Base-by-base conservation (phyloP, 139 green algal species). In the Coccomyxa sp. region DNA sequence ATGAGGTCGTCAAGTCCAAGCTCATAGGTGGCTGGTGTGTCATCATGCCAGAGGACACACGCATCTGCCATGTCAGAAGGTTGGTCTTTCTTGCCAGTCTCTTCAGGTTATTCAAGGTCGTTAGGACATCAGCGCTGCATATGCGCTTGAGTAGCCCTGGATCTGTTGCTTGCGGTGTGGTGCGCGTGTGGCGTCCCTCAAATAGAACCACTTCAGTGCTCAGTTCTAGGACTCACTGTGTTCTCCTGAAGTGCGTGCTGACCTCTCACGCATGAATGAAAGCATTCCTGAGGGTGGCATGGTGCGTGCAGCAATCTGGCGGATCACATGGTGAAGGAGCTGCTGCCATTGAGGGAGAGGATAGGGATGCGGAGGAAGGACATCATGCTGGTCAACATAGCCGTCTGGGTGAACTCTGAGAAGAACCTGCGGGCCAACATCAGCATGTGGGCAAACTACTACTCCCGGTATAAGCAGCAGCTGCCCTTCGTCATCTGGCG, bases 401-500 rank as follows among this genome's bases (percentile, higher is more conserved):
- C 70, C 12, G 35, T 74, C 2, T 74, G 70, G 70, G 44, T 74
- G 33, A 74, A 74, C 29, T 18, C 2, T 1, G 64, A 1, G 64
- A 10, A 71, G 64, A 29, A 34, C 24, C 64, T 34, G 29, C 24
- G 24, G 1, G 24, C 33, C 24, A 38, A 71, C 7, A 34, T 38
- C 10, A 71, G 27, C 10, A 71, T 71, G 2, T 71, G 64, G 64
- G 1, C 64, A 41, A 29, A 80, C 68, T 81, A 77, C 69, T 73
- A 73, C n/a, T 5, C 8, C 18, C 29, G 38, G 34, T 44, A 81
- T 14, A 76, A 73, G 33, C n/a, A 68, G 33, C 35, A 70, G 33
- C 69, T 81, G 69, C 77, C 77, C 8, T 55, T 72, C 34, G 71
- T 71, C 34, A 6, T 81, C 1, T 81, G 77, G 77, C 69, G 77